These are phyloP conservation scores for Vishniacozyma victoriae DNA, from an alignment of 768 basidiomycete species.

Conservation along the genomic window DNA sequence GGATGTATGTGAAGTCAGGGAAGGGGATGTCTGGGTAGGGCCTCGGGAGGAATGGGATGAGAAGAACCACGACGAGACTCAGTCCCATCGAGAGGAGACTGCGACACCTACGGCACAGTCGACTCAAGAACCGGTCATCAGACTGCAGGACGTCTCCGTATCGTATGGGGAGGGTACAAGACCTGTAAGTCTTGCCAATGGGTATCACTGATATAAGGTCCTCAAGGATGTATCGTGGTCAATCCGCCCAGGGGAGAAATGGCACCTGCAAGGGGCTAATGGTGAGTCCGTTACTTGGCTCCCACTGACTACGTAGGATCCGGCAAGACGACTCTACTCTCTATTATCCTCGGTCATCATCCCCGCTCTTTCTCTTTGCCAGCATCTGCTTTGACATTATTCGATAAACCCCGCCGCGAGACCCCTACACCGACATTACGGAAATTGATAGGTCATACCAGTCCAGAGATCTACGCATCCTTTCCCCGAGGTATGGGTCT, in stretches of 20 bases:
- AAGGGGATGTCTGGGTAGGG: slow-evolving; percentile 55
- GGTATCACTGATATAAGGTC: slow-evolving; percentile 54
- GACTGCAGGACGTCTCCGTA: slow-evolving; percentile 64
- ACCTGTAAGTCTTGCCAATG: slow-evolving; percentile 8
- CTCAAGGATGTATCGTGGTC: slow-evolving; percentile 75
- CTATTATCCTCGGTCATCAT: slow-evolving; percentile 87
- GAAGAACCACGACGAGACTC: neutral
- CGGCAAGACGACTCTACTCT: slow-evolving; percentile 88
- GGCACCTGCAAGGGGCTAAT: slow-evolving; percentile 86
- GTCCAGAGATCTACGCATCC: slow-evolving; percentile 84
- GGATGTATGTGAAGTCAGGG: slow-evolving; percentile 34
- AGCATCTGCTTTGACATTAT: slow-evolving; percentile 55
- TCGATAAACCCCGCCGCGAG: slow-evolving; percentile 58
- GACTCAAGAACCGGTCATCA: slow-evolving; percentile 51
- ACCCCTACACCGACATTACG: slow-evolving; percentile 63
- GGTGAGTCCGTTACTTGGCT: slow-evolving; percentile 51
- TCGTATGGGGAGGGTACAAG: slow-evolving; percentile 60
- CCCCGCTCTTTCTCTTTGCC: slow-evolving; percentile 80
- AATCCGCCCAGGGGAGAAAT: slow-evolving; percentile 71
- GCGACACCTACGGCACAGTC: neutral
- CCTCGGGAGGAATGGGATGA: slow-evolving; percentile 52
- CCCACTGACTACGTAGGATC: slow-evolving; percentile 55
- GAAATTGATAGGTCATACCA: slow-evolving; percentile 68
- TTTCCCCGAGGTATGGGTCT: slow-evolving; percentile 69
- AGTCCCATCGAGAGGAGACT: neutral